Percentiles rank a stretch among this genome's conserved stretches.
phyloP scores from a whole-genome alignment of 164 flowering plant genomes.

The Vitis vinifera region ASM3070453v1 NC_081814.1:3580501-3581000 shows the following conservation, averaged over 20 bases:
- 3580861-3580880: conserved; percentile 17
- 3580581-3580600: conserved; percentile 3
- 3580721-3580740: conserved; percentile 20
- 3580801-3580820: conserved; percentile 3
- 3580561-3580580: not conserved
- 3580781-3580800: conserved; percentile 10
- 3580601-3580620: not conserved
- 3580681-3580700: conserved; percentile 13
- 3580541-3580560: too few relatives aligned
- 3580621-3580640: not conserved
- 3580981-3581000: too few relatives aligned
- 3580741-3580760: conserved; percentile 19
- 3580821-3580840: conserved; percentile 23
- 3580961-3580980: too few relatives aligned
- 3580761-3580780: conserved; percentile 19
- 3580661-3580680: conserved; percentile 14
- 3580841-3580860: conserved; percentile 24
- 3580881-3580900: not conserved
- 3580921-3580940: not conserved
- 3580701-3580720: conserved; percentile 6
- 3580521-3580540: too few relatives aligned
- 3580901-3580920: not conserved
- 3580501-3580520: too few relatives aligned
- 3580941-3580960: too few relatives aligned
- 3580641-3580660: conserved; percentile 2